Conservation (phyloP, 164 flowering plant species). For the Aristolochia fimbriata region DNA sequence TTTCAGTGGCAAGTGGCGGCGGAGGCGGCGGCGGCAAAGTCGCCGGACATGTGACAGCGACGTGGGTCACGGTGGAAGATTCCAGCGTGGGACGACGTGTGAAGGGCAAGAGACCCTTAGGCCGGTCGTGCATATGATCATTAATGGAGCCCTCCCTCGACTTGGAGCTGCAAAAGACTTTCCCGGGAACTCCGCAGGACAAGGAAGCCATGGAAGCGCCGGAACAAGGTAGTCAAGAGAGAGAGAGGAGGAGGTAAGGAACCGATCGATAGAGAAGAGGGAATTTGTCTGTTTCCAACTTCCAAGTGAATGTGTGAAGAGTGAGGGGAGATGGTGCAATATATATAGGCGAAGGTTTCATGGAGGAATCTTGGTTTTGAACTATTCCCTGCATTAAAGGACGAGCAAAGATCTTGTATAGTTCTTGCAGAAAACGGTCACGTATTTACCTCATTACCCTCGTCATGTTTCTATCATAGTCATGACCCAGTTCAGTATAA, state of each 20-base stretch:
- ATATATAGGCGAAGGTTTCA: slow-evolving; percentile 8
- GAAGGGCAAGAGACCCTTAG: not conserved
- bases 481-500: not conserved
- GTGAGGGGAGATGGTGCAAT: not conserved
- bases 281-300: not conserved
- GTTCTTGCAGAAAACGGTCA: not conserved
- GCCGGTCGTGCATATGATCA: not conserved
- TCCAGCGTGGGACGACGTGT: slow-evolving; percentile 1
- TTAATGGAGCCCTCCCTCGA: slow-evolving; percentile 1
- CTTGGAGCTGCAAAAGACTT: slow-evolving; percentile 2
- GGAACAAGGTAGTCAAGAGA: not conserved
- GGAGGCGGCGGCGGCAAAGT: slow-evolving; percentile 14
- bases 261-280: not conserved
- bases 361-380: slow-evolving; percentile 33
- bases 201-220: slow-evolving; percentile 43
- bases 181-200: slow-evolving; percentile 12
- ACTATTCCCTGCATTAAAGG: slow-evolving; percentile 34
- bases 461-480: not conserved
- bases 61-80: slow-evolving; percentile 18
- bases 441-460: not conserved
- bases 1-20: slow-evolving; percentile 8
- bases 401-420: slow-evolving; percentile 9
- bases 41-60: slow-evolving; percentile 30
- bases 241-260: not conserved
- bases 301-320: not conserved